Evolutionary conservation across 352 stramenopile species (phyloP), one percentile per base, ranked within the genome.

Genomic region (Globisporangium lucens): DNA sequence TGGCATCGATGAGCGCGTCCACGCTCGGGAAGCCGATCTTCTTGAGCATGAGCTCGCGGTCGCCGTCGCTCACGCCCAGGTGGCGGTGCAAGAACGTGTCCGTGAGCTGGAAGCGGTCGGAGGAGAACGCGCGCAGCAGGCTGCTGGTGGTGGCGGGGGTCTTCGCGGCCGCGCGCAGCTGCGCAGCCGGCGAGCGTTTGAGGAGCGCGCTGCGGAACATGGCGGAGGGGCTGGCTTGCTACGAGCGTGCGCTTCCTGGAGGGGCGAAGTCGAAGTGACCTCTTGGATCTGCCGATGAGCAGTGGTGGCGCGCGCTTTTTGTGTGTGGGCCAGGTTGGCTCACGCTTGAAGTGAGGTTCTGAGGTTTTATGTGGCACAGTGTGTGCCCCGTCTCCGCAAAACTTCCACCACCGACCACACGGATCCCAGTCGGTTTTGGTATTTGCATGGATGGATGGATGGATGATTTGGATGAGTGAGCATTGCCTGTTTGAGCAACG

Each of bases 1-100:
- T 99, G 9, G 91, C 92, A 63, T 95, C 85, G 36, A 98, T 91
- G 29, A 99, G 85, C 43, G 92, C 88, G 13, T 99, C 97, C 52
- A 99, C 85, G 9, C 70, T 93, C 33, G 90, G 78, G 73, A 98
- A 98, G 46, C 96, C 97, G 38, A 99, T 85, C 10, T 77, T 89
- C 56, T 90, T 68, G 33, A 99, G 81, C 97, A 99, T 99, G 6
- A 85, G 73, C 61, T 89, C 76, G 30, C 89, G 86, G 64, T 99
- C 95, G 52, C 76, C 83, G 20, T 94, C 83, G 68, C 78, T 89
- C 29, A 97, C 92, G 65, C 97, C 97, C 46, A 99, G 53, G 73
- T 94, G 86, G 69, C 86, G 86, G 52, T 81, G 83, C 62, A 91
- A 61, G 67, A 94, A 94, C 17, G 77, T 74, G 70, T 92, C 85